phyloP scores from a whole-genome alignment of 148 eudicot genomes.

The Vaccinium myrtillus region DNA sequence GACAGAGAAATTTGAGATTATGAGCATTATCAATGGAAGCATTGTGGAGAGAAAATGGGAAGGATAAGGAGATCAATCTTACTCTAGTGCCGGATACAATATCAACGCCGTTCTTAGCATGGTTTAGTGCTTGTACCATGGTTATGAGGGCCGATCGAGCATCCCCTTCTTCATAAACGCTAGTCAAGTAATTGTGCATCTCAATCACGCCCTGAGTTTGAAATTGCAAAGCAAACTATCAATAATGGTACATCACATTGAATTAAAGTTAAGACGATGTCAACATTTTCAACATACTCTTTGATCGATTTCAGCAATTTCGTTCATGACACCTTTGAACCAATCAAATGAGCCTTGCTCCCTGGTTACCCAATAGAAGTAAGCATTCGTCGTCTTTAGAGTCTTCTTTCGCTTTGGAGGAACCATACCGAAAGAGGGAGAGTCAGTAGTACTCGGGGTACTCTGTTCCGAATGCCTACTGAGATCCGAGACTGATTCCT shows the following conservation, averaged over 20 bases:
- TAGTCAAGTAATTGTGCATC: conserved; percentile 95
- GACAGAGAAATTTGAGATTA: not conserved
- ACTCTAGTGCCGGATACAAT: conserved; percentile 95
- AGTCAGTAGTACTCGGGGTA: conserved; percentile 22
- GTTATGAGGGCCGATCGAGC: conserved; percentile 96
- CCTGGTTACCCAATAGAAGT: conserved; percentile 94
- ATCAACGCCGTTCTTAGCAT: conserved; percentile 93
- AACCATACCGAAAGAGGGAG: conserved; percentile 25
- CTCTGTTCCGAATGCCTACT: conserved; percentile 44
- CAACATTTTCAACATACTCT: conserved; percentile 53
- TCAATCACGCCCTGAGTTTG: conserved; percentile 79
- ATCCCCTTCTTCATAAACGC: conserved; percentile 98
- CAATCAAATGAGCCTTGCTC: conserved; percentile 99
- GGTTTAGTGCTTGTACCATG: conserved; percentile 98
- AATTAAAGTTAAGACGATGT: not conserved
- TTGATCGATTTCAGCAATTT: conserved; percentile 91
- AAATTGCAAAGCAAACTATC: conserved; percentile 9
- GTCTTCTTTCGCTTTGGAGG: conserved; percentile 55
- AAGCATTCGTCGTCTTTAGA: conserved; percentile 82
- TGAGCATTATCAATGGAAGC: not conserved
- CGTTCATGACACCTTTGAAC: conserved; percentile 98
- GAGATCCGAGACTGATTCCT: conserved; percentile 40
- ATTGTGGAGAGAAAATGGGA: not conserved
- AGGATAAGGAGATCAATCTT: conserved; percentile 14
- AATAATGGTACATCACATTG: not conserved